Evolutionary conservation across 768 basidiomycete species (phyloP).

Genomic region (Naganishia friedmannii): DNA sequence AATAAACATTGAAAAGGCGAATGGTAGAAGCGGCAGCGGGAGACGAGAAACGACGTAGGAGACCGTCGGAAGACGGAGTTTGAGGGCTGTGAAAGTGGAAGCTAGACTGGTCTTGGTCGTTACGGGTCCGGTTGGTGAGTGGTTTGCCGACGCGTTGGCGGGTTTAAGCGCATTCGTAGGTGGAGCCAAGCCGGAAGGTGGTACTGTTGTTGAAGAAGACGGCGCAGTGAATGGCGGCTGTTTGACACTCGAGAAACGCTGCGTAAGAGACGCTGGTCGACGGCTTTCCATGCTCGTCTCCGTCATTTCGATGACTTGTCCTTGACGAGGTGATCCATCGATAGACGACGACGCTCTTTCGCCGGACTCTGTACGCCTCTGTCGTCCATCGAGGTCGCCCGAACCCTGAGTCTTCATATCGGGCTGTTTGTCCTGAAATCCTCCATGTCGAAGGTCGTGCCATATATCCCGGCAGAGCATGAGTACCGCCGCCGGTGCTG

Average conservation of each 20-base stretch:
- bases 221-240: not conserved
- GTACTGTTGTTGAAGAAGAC: not conserved
- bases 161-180: not conserved
- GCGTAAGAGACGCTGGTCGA: constrained; percentile 4
- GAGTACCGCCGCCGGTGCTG: constrained; percentile 70
- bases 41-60: constrained; percentile 59
- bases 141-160: not conserved
- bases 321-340: constrained; percentile 5
- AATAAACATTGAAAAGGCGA: constrained; percentile 92
- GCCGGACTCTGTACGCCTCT: not conserved
- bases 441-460: constrained; percentile 38
- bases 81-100: constrained; percentile 3
- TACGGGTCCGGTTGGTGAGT: too few species aligned
- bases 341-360: not conserved
- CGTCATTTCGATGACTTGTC: constrained; percentile 12
- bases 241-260: constrained; percentile 1
- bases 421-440: constrained; percentile 1
- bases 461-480: constrained; percentile 69
- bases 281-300: not conserved
- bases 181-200: not conserved
- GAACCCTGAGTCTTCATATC: constrained; percentile 21
- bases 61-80: constrained; percentile 64
- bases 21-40: constrained; percentile 79
- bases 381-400: constrained; percentile 23
- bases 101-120: not conserved